phyloP scores from a whole-genome alignment of 2,329 filamentous ascomycete species.

The Blastomyces gilchristii region DNA sequence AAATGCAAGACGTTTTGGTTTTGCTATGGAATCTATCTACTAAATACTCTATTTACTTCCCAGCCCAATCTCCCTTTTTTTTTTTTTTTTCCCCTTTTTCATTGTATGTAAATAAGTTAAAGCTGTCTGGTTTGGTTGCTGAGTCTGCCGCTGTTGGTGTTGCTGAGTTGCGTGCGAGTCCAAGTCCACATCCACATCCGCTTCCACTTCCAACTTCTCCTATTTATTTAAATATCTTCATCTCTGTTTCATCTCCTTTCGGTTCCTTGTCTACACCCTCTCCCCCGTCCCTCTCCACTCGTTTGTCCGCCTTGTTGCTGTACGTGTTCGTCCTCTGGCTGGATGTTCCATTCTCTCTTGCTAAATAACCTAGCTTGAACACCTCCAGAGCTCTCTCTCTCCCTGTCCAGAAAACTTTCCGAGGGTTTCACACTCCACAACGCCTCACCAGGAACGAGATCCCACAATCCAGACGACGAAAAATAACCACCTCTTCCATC shows the following conservation, averaged over 20 bases:
- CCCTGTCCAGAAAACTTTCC: not conserved
- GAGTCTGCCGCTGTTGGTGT: not conserved
- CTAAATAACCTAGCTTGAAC: not conserved
- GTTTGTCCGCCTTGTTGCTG: not conserved
- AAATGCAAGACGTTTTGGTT: not conserved
- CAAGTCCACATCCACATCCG: not conserved
- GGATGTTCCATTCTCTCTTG: not conserved
- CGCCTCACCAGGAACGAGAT: not conserved
- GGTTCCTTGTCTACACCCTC: too few species aligned
- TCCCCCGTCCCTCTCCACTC: not conserved
- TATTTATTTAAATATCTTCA: not conserved
- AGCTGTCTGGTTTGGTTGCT: not conserved
- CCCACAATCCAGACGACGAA: not conserved
- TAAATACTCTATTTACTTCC: not conserved
- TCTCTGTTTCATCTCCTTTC: not conserved
- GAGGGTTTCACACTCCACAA: not conserved
- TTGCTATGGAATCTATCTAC: not conserved
- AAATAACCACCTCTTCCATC: not conserved
- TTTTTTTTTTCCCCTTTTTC: not conserved
- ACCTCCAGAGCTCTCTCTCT: not conserved
- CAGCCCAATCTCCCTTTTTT: not conserved
- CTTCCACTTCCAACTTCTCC: not conserved
- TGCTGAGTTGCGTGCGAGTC: not conserved
- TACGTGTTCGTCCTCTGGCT: not conserved
- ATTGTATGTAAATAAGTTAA: too few species aligned